Conservation (phyloP, 2,329 filamentous ascomycete species). For the Clonostachys chloroleuca region DNA sequence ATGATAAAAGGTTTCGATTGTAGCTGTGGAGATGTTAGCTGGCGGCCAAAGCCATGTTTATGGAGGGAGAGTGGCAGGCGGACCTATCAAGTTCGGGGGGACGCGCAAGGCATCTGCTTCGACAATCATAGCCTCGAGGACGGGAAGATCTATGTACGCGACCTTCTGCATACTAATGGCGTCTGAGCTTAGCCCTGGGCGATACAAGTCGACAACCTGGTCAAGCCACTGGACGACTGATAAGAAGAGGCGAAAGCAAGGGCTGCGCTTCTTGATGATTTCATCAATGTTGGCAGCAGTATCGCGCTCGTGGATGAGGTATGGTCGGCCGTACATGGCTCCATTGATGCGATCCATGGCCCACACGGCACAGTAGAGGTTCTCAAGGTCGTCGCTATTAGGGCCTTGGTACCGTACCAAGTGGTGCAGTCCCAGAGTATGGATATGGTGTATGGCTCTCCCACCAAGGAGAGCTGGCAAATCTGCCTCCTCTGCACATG, state of each 20-base stretch:
- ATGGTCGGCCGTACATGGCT: conserved; percentile 55
- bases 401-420: conserved; percentile 34
- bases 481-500: conserved; percentile 47
- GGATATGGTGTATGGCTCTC: conserved; percentile 51
- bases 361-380: conserved; percentile 55
- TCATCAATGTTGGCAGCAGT: conserved; percentile 47
- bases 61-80: conserved; percentile 6
- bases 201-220: conserved; percentile 55
- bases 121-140: conserved; percentile 53
- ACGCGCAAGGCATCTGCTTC: conserved; percentile 46
- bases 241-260: conserved; percentile 53
- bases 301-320: conserved; percentile 57
- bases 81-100: conserved; percentile 44
- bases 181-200: conserved; percentile 40
- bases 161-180: conserved; percentile 34
- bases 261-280: conserved; percentile 43
- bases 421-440: conserved; percentile 54
- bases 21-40: conserved; percentile 31
- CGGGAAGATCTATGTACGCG: conserved; percentile 46
- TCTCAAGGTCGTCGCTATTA: conserved; percentile 36
- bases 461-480: conserved; percentile 47
- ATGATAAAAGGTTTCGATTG: conserved; percentile 60
- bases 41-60: conserved; percentile 4
- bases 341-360: conserved; percentile 56
- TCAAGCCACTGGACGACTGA: conserved; percentile 51